These are phyloP conservation scores for Emergomyces africanus DNA, from an alignment of 2,329 filamentous ascomycete species.

Conservation along the genomic window DNA sequence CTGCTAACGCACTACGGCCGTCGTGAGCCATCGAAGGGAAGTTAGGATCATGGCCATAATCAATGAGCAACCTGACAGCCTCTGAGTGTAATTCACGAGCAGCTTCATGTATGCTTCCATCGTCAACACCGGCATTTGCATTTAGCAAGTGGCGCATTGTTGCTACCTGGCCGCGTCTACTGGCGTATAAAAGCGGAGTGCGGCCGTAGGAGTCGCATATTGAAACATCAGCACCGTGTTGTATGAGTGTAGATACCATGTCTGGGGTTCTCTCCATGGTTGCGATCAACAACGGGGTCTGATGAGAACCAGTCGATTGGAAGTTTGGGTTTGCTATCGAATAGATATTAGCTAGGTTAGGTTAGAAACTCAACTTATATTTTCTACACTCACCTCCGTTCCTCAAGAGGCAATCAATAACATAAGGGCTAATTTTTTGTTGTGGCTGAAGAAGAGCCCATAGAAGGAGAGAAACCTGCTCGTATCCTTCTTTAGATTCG, in stretches of 20 bases:
- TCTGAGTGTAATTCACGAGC: conserved; percentile 46
- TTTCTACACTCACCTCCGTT: conserved; percentile 22
- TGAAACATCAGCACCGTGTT: conserved; percentile 48
- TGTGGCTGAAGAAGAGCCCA: conserved; percentile 53
- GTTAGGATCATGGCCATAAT: conserved; percentile 50
- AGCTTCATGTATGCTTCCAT: conserved; percentile 55
- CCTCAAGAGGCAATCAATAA: conserved; percentile 47
- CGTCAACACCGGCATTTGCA: conserved; percentile 46
- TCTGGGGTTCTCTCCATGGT: conserved; percentile 45
- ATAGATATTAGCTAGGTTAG: conserved; percentile 8
- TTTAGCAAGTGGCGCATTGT: conserved; percentile 41
- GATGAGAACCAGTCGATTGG: conserved; percentile 39
- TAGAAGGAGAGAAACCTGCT: conserved; percentile 44
- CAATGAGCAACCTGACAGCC: conserved; percentile 44
- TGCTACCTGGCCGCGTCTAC: conserved; percentile 41
- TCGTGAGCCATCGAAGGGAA: conserved; percentile 51
- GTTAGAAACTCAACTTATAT: background rate
- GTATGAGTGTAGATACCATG: conserved; percentile 43
- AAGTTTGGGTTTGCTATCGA: conserved; percentile 43
- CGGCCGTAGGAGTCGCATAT: conserved; percentile 44
- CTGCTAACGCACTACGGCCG: conserved; percentile 51
- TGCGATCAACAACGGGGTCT: conserved; percentile 48
- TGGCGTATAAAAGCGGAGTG: conserved; percentile 49
- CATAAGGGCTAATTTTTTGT: conserved; percentile 46
- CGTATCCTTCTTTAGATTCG: conserved; percentile 37